Conservation (phyloP, 192 early-diverging fungal genomes). For the Rhizoclosmatium sp. region DNA sequence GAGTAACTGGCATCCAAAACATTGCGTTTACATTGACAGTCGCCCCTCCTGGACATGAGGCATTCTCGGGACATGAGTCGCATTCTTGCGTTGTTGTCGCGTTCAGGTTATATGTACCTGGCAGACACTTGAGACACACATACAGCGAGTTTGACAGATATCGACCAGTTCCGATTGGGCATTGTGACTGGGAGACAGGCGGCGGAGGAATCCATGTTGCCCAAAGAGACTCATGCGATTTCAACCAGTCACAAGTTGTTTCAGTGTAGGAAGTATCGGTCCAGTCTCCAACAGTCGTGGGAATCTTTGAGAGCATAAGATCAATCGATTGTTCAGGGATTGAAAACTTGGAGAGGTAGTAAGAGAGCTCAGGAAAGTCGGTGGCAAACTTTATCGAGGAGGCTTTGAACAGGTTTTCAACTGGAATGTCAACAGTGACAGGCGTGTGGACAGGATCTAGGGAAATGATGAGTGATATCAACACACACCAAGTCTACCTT, state of each 20-base stretch:
- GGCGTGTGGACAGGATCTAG: constrained; percentile 8
- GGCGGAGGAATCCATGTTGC: constrained; percentile 22
- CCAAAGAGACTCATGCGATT: constrained; percentile 14
- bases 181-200: not conserved
- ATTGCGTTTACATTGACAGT: not conserved
- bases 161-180: constrained; percentile 29
- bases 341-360: not conserved
- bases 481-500: not conserved
- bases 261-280: not conserved
- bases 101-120: constrained; percentile 29
- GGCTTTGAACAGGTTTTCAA: constrained; percentile 14
- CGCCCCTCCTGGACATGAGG: constrained; percentile 22
- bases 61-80: constrained; percentile 3
- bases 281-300: not conserved
- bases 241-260: constrained; percentile 11
- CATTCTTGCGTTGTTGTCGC: not conserved
- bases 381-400: not conserved
- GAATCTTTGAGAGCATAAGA: not conserved
- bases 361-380: constrained; percentile 25
- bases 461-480: too few relatives aligned
- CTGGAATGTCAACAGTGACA: constrained; percentile 14
- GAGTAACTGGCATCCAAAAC: constrained; percentile 15
- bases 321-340: constrained; percentile 9
- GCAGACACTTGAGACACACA: constrained; percentile 23
- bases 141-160: constrained; percentile 6